phyloP scores from a whole-genome alignment of 2,329 filamentous ascomycete species.

The Epicoccum nigrum region DNA sequence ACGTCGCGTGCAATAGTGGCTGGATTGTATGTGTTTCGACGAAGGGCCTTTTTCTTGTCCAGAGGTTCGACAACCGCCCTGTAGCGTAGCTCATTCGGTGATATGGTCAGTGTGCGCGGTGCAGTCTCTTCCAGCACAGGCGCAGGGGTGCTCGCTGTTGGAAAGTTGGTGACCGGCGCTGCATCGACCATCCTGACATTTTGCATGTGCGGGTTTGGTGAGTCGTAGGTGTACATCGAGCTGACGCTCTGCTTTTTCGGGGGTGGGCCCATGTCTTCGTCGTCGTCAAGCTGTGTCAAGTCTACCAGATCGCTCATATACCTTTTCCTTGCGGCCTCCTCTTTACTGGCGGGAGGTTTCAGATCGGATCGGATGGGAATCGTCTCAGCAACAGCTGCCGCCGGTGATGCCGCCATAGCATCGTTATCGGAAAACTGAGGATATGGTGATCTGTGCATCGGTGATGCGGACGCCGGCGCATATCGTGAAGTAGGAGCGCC shows the following conservation, averaged over 20 bases:
- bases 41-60: constrained; percentile 53
- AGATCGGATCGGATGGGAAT: constrained; percentile 34
- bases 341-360: constrained; percentile 55
- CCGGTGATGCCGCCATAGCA: constrained; percentile 22
- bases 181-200: constrained; percentile 23
- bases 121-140: constrained; percentile 16
- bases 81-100: constrained; percentile 25
- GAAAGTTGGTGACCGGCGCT: constrained; percentile 31
- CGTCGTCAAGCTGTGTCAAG: constrained; percentile 56
- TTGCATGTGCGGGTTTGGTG: constrained; percentile 16
- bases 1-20: constrained; percentile 69
- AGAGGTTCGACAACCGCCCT: constrained; percentile 53
- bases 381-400: constrained; percentile 42
- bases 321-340: constrained; percentile 62
- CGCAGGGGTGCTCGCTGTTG: constrained; percentile 22
- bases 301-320: constrained; percentile 62
- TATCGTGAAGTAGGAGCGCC: constrained; percentile 25
- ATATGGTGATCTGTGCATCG: constrained; percentile 20
- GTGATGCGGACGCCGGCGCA: constrained; percentile 22
- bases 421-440: constrained; percentile 21
- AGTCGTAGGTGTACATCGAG: constrained; percentile 15
- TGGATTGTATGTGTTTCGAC: constrained; percentile 62
- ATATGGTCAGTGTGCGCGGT: constrained; percentile 9
- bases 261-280: constrained; percentile 47
- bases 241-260: constrained; percentile 37